Conservation (phyloP, 176 grass and related monocot genomes). For the Puccinellia tenuiflora region DNA sequence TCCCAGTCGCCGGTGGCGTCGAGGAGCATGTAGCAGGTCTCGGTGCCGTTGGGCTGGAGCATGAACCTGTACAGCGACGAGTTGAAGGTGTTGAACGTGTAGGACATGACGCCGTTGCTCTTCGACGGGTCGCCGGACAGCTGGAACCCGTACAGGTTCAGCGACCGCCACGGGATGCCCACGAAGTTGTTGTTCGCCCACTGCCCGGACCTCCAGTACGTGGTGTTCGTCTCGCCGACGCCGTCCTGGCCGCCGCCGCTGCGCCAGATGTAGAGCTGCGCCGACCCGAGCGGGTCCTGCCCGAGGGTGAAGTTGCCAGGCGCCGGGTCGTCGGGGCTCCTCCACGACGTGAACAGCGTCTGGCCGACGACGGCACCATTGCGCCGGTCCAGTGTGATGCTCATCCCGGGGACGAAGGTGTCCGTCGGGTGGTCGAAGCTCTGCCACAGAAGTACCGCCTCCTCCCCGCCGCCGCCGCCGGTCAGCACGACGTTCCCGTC, state of each 20-base stretch:
- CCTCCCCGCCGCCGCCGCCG: neutral
- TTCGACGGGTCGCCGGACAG: constrained; percentile 20
- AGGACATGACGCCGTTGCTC: neutral
- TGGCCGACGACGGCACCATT: neutral
- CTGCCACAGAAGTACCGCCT: constrained; percentile 17
- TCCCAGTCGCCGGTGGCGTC: constrained; percentile 27
- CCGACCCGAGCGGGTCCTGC: constrained; percentile 47
- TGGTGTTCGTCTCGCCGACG: neutral
- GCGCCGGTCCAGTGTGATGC: constrained; percentile 21
- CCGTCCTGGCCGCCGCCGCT: neutral
- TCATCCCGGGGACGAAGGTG: constrained; percentile 71
- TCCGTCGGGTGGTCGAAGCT: constrained; percentile 56
- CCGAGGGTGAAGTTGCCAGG: constrained; percentile 54
- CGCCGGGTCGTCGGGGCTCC: constrained; percentile 34
- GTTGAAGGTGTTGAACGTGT: constrained; percentile 35
- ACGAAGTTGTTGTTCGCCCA: constrained; percentile 39
- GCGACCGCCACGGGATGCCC: constrained; percentile 36
- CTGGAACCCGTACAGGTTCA: constrained; percentile 47
- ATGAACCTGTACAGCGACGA: constrained; percentile 28
- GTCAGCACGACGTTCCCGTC: constrained; percentile 38
- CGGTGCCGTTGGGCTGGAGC: constrained; percentile 40
- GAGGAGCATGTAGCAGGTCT: constrained; percentile 49
- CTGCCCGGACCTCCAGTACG: constrained; percentile 43
- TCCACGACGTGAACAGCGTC: constrained; percentile 58
- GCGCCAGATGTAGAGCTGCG: constrained; percentile 61